These are phyloP conservation scores for Aspergillus olivimuriae DNA, from an alignment of 495 filamentous ascomycete genomes.

Conservation along the genomic window DNA sequence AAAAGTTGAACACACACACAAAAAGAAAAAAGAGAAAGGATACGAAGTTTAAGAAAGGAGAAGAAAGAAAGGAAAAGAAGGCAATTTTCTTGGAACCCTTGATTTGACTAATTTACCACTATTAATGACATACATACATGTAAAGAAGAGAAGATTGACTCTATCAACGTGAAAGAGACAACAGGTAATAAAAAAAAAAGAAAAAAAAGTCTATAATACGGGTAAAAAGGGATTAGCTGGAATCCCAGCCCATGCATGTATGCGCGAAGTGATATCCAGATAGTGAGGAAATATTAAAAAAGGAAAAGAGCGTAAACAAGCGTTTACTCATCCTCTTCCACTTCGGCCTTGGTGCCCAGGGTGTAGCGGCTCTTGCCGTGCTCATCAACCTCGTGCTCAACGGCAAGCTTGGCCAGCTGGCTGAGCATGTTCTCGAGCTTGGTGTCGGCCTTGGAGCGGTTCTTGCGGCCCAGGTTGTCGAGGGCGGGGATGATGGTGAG, in stretches of 20 bases:
- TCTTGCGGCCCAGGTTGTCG: slow-evolving; percentile 74
- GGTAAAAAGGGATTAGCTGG: slow-evolving; percentile 18
- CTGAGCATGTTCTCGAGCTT: slow-evolving; percentile 77
- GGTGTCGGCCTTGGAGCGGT: slow-evolving; percentile 65
- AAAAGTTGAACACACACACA: no score
- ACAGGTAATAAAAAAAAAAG: slow-evolving; percentile 30
- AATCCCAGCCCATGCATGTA: slow-evolving; percentile 25
- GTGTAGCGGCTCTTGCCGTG: slow-evolving; percentile 54
- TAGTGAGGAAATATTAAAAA: slow-evolving; percentile 17
- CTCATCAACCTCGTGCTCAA: slow-evolving; percentile 59
- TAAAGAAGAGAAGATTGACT: slow-evolving; percentile 38
- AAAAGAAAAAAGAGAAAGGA: no score
- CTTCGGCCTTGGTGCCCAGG: slow-evolving; percentile 53
- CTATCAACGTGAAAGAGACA: slow-evolving; percentile 27
- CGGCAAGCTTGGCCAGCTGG: slow-evolving; percentile 66
- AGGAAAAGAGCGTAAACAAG: slow-evolving; percentile 21
- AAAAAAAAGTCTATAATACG: slow-evolving; percentile 44
- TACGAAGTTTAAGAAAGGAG: background rate
- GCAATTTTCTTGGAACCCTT: slow-evolving; percentile 33
- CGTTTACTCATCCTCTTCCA: slow-evolving; percentile 63
- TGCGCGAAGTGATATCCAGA: slow-evolving; percentile 29
- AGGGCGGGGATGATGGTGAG: slow-evolving; percentile 62
- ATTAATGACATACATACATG: slow-evolving; percentile 48
- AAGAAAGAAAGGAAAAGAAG: slow-evolving; percentile 6
- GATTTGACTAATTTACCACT: slow-evolving; percentile 41